phyloP scores from a whole-genome alignment of 2,329 filamentous ascomycete species.

The Nakataea oryzae region DNA sequence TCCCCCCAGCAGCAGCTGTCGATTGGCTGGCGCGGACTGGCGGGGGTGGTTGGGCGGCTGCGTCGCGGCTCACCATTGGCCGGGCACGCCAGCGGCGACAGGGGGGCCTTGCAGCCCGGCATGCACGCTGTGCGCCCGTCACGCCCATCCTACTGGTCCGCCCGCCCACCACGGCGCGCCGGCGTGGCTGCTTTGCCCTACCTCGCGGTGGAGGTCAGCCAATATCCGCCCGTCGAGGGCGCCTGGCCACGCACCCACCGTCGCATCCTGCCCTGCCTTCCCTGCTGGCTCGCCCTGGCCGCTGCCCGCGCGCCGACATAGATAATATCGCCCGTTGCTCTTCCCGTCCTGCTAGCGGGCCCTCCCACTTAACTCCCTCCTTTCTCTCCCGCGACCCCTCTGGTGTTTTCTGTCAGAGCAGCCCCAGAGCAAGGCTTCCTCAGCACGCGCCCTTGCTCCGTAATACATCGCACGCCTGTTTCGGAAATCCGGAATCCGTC shows the following conservation, averaged over 20 bases:
- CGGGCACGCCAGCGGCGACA: background rate
- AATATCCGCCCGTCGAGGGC: conserved; percentile 9
- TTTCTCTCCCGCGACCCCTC: no score
- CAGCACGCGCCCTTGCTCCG: no score
- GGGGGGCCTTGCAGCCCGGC: conserved; percentile 3
- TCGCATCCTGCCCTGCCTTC: background rate
- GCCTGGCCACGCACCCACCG: conserved; percentile 4
- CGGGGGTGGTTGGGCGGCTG: background rate
- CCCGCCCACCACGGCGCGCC: background rate
- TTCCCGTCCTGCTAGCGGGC: no score
- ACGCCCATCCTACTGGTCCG: conserved; percentile 6
- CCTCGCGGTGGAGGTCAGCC: conserved; percentile 6
- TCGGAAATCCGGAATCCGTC: no score
- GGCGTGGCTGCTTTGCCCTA: conserved; percentile 3
- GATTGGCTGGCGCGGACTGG: background rate
- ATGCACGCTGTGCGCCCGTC: conserved; percentile 5
- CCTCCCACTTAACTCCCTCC: background rate
- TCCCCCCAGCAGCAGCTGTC: background rate
- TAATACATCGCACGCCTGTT: no score
- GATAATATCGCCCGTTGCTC: background rate
- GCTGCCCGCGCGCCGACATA: background rate
- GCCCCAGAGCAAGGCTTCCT: no score
- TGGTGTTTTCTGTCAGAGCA: background rate
- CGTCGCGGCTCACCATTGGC: conserved; percentile 4
- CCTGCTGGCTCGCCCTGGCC: background rate